Evolutionary conservation across 257 asterid species (phyloP).

Genomic region (Mitragyna speciosa): DNA sequence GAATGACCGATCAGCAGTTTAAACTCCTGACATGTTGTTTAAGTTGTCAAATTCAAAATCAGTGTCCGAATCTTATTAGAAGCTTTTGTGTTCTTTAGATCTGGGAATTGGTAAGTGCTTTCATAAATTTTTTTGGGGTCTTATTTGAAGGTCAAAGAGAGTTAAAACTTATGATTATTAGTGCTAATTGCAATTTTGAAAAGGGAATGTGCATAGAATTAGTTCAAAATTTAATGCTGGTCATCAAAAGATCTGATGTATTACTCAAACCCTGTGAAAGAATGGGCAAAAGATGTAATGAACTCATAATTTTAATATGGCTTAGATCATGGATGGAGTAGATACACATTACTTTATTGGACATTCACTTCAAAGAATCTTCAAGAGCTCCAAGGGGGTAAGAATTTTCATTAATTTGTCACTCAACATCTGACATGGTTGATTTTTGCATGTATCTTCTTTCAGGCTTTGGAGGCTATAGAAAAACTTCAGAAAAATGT

Average conservation of each 20-base stretch:
- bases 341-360: background rate
- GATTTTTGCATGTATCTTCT: constrained; percentile 20
- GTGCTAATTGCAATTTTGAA: background rate
- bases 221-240: background rate
- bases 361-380: background rate
- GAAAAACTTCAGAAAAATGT: constrained; percentile 96
- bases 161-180: background rate
- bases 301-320: background rate
- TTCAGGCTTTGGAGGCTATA: constrained; percentile 93
- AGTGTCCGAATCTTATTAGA: background rate
- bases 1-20: background rate
- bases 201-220: background rate
- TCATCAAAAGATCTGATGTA: background rate
- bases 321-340: background rate
- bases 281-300: background rate
- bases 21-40: background rate
- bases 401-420: background rate
- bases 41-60: background rate
- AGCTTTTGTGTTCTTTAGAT: background rate
- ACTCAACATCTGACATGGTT: background rate
- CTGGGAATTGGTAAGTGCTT: background rate
- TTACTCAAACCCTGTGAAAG: background rate
- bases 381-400: background rate
- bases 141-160: background rate
- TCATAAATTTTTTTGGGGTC: background rate